A percentile compares a stretch with the other conserved stretches of the same genome.
phyloP scores from a whole-genome alignment of 768 basidiomycete genomes.

The Podaxis sp. region DNA sequence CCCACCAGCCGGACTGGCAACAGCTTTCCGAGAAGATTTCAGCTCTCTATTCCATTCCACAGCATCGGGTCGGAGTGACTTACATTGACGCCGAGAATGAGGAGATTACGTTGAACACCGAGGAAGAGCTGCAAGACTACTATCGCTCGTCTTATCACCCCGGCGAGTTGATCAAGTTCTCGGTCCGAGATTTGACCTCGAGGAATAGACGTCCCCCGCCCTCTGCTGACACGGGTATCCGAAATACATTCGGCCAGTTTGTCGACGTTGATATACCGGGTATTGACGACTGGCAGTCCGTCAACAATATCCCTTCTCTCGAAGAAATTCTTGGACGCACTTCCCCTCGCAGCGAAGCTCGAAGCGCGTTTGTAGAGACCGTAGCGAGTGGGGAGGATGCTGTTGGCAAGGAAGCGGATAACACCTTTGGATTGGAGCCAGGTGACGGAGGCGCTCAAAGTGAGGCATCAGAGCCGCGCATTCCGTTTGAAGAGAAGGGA shows the following conservation, averaged over 20 bases:
- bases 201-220: constrained; percentile 32
- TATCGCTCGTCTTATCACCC: constrained; percentile 40
- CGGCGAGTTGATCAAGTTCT: constrained; percentile 52
- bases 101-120: constrained; percentile 73
- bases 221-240: constrained; percentile 32
- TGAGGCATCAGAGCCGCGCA: constrained; percentile 25
- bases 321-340: constrained; percentile 37
- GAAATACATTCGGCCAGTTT: constrained; percentile 60
- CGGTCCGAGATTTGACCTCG: constrained; percentile 58
- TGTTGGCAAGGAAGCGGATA: constrained; percentile 39
- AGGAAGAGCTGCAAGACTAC: constrained; percentile 77
- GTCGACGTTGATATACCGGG: constrained; percentile 39
- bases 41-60: constrained; percentile 50
- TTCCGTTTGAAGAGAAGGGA: constrained; percentile 39
- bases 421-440: constrained; percentile 61
- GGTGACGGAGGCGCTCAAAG: constrained; percentile 38
- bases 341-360: background rate
- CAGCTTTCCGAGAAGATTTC: constrained; percentile 57
- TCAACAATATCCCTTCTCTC: constrained; percentile 36
- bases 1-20: constrained; percentile 52
- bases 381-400: constrained; percentile 20
- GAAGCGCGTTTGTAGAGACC: constrained; percentile 9
- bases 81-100: constrained; percentile 76
- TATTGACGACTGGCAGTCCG: constrained; percentile 61
- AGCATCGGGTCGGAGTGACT: constrained; percentile 60